Evolutionary conservation across 1,139 yeast genomes (phyloP), one percentile per base, ranked within the genome.

Genomic region (Chernovozyma sophiae-reginae): DNA sequence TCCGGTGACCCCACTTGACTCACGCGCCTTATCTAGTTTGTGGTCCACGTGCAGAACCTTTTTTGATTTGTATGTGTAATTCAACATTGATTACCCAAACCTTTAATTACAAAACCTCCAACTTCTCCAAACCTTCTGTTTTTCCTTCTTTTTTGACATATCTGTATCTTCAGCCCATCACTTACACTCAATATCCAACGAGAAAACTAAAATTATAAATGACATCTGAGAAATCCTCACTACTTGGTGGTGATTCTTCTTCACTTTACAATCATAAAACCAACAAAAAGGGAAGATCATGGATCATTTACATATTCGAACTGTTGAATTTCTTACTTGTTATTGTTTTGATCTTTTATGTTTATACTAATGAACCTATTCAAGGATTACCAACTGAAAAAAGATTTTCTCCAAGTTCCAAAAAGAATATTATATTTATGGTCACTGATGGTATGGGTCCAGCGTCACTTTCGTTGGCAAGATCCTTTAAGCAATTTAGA

Each of bases 381-480:
- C 10, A 26, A 7, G 15, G 6, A 4, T 18, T 29, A 7, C 8
- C 31, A 8, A 18, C 6, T 7, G 31, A 17, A 7, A 4, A 25
- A 13, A 17, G 8, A n/a, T 11, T 17, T 13, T 31, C 6, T 13
- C 31, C 32, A 17, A 25, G 14, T 12, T 25, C 34, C 15, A 62
- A 55, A 45, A 77, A 75, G 50, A 86, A 86, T 49, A 73, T 86
- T 37, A 82, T 87, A 34, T 84, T 87, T 65, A 79, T 86, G 77
- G 94, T 87, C 16, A 81, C 95, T 2, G 96, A 87, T 57, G 96
- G 96, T 19, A 86, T 86, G 83, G 96, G 96, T 0, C 95, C 95
- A 2, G 83, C 94, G 0, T 80, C 92, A 3, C 57, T 86, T 42
- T 79, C 89, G 5, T 61, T 86, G 53, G 79, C 95, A 2, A 72